Base-by-base conservation (phyloP, 73 alveolate species). In the Paramecium octaurelia region DNA sequence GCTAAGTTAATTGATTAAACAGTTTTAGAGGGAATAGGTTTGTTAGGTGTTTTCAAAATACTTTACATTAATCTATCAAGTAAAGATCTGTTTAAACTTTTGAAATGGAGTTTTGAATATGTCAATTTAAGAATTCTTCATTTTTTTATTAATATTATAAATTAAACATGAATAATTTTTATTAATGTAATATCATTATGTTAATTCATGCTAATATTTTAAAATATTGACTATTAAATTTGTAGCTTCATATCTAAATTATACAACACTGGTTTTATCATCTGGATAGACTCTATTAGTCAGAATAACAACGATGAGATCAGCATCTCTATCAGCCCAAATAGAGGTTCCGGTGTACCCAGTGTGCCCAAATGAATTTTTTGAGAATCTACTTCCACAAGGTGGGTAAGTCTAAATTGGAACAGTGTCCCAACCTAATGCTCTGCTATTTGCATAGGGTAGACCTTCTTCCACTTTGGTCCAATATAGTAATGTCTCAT, bases 321-420 rank as follows among this genome's bases (percentile, higher is more conserved):
- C 94, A 12, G 23, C 18, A 58, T 89, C 94, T 44, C 88, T 89
- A 71, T 89, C 94, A 43, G 94, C 94, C 94, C 94, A 89, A 16
- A 83, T 71, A 42, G 94, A 70, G 2, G 94, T 89, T 16, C 94
- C 94, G 6, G 94, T 89, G 64, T 70, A 89, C 11, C 94, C 94
- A 34, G 94, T 89, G 23, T 89, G 94, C 8, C 94, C 94, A 24
- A 89, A 89, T 14, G 94, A 89, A 42, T 69, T 69, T 24, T 24
- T 40, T 14, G 92, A 71, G 54, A 89, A 89, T 58, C 71, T 89
- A 42, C 29, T 34, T 24, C 94, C 94, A 23, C 94, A 89, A 16
- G 94, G 94, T 10, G 88, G 91, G 36, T 48, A 38, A 5, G 92
- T 71, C 31, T 89, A 44, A 43, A 89, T 89, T 10, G 94, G 94